Percentiles rank a stretch among this genome's conserved stretches.
These are phyloP conservation scores for Tuber aestivum DNA, from an alignment of 495 filamentous ascomycete genomes.

Conservation along the genomic window DNA sequence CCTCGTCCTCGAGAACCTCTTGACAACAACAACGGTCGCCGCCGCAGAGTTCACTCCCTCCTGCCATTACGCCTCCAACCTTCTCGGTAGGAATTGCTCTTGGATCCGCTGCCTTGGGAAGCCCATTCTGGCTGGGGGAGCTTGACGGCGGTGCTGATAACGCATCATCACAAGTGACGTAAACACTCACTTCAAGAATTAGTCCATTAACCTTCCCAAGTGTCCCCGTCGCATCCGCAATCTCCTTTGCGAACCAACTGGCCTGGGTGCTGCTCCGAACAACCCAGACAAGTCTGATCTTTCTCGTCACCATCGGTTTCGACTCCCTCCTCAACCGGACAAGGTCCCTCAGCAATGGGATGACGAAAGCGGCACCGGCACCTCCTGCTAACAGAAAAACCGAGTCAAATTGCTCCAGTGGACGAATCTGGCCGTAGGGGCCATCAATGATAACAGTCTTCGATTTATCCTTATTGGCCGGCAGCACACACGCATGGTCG, in stretches of 20 bases:
- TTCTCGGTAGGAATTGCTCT: slow-evolving; percentile 6
- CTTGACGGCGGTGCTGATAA: slow-evolving; percentile 10
- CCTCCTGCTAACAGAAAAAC: slow-evolving; percentile 56
- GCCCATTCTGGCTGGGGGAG: slow-evolving; percentile 13
- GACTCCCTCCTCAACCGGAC: slow-evolving; percentile 35
- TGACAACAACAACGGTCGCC: slow-evolving; percentile 53
- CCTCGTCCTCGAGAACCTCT: slow-evolving; percentile 50
- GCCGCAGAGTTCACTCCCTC: slow-evolving; percentile 30
- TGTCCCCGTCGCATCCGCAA: slow-evolving; percentile 54
- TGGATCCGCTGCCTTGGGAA: neutral
- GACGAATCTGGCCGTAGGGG: slow-evolving; percentile 54
- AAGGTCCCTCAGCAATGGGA: slow-evolving; percentile 54
- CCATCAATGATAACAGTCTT: slow-evolving; percentile 52
- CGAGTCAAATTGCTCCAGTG: slow-evolving; percentile 56
- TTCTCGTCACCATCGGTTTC: slow-evolving; percentile 54
- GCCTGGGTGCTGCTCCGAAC: slow-evolving; percentile 63
- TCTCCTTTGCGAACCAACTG: slow-evolving; percentile 60
- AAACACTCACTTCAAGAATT: slow-evolving; percentile 54
- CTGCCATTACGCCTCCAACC: neutral
- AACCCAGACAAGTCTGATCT: slow-evolving; percentile 66
- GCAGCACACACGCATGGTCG: slow-evolving; percentile 54
- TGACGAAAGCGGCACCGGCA: slow-evolving; percentile 54
- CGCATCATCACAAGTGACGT: slow-evolving; percentile 56
- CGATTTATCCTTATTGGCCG: slow-evolving; percentile 33
- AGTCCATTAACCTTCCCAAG: slow-evolving; percentile 44